phyloP scores from a whole-genome alignment of 2,329 filamentous ascomycete genomes.

The Aspergillus sp. region DNA sequence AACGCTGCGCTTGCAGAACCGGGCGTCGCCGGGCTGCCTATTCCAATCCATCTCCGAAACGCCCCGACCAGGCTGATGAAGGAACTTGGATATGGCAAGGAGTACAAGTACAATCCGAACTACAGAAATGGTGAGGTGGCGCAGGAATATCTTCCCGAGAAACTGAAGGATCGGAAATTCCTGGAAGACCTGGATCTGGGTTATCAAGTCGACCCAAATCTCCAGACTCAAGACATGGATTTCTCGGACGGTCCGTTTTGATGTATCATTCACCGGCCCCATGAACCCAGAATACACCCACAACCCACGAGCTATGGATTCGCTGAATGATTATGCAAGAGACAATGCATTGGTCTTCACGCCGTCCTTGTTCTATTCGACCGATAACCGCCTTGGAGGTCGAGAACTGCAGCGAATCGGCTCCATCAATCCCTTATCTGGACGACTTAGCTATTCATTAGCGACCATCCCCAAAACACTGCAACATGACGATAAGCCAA shows the following conservation, averaged over 20 bases:
- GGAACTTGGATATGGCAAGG: slow-evolving; percentile 82
- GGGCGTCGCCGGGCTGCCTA: slow-evolving; percentile 74
- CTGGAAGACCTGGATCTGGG: slow-evolving; percentile 80
- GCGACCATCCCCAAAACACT: neutral
- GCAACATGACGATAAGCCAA: neutral
- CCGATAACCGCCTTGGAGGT: neutral
- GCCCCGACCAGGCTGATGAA: slow-evolving; percentile 92
- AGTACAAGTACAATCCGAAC: slow-evolving; percentile 97
- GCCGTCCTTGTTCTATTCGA: too few species aligned
- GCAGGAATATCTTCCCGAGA: slow-evolving; percentile 88
- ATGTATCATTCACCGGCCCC: neutral
- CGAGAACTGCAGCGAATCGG: neutral
- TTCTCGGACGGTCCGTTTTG: neutral
- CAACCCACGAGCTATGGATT: neutral
- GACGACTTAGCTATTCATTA: neutral
- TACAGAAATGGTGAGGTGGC: slow-evolving; percentile 77
- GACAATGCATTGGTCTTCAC: neutral
- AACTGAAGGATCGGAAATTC: slow-evolving; percentile 68
- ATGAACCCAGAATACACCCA: neutral
- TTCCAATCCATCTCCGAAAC: slow-evolving; percentile 86
- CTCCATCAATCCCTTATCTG: too few species aligned
- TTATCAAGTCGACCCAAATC: slow-evolving; percentile 70
- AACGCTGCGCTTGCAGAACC: slow-evolving; percentile 78
- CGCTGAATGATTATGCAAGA: neutral
- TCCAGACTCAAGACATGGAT: slow-evolving; percentile 28